Evolutionary conservation across 164 flowering plant species (phyloP).

Genomic region (Chimonanthus praecox): DNA sequence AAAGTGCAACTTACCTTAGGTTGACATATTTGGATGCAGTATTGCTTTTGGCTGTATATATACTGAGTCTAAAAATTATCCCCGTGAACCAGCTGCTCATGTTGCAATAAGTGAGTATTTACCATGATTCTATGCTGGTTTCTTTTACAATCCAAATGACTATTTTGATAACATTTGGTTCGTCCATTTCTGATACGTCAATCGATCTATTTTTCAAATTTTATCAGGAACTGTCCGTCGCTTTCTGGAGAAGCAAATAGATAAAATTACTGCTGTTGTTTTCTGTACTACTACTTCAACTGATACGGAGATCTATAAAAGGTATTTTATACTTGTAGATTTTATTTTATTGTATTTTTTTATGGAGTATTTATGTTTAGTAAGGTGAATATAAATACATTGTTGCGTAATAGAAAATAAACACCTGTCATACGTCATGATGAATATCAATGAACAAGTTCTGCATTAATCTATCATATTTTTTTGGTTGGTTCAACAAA

Average conservation of each 20-base stretch:
- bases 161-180: not conserved
- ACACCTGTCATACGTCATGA: not conserved
- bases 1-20: not conserved
- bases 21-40: conserved; percentile 48
- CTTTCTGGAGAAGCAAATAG: conserved; percentile 91
- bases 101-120: conserved; percentile 88
- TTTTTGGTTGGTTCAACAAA: no score
- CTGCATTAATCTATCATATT: no score
- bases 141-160: not conserved
- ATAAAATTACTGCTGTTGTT: conserved; percentile 74
- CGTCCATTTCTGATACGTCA: not conserved
- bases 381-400: no score
- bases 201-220: not conserved
- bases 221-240: conserved; percentile 41
- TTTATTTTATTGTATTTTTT: not conserved
- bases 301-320: conserved; percentile 97
- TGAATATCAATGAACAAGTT: not conserved
- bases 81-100: conserved; percentile 99
- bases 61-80: conserved; percentile 92
- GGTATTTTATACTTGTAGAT: conserved; percentile 32
- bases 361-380: no score
- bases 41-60: conserved; percentile 97
- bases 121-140: not conserved
- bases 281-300: conserved; percentile 78
- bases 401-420: no score